phyloP scores from a whole-genome alignment of 2,329 filamentous ascomycete genomes.

The Ophiostoma perfectum region DNA sequence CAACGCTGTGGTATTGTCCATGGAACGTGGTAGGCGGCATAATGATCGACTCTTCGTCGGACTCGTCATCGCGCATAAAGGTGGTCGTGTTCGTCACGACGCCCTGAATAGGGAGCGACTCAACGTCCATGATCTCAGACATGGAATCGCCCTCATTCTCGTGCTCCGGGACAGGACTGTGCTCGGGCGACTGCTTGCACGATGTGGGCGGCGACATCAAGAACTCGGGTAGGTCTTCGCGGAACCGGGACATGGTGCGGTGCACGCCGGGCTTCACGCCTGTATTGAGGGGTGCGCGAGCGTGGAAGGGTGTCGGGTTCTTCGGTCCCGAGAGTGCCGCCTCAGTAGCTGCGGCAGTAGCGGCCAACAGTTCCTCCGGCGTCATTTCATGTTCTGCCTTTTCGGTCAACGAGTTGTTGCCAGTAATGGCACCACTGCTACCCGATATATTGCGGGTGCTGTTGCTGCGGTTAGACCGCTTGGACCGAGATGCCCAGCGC shows the following conservation, averaged over 20 bases:
- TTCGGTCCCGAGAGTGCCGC: not conserved
- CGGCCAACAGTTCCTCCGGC: not conserved
- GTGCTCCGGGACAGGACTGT: conserved; percentile 21
- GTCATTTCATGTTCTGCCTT: conserved; percentile 3
- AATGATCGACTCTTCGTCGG: conserved; percentile 29
- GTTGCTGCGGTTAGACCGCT: conserved; percentile 45
- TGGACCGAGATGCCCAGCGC: conserved; percentile 58
- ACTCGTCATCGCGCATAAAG: conserved; percentile 21
- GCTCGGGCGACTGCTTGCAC: conserved; percentile 45
- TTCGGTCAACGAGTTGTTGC: not conserved
- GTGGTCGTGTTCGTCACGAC: not conserved
- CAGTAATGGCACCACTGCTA: not conserved
- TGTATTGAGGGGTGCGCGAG: conserved; percentile 30
- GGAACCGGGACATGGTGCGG: conserved; percentile 83
- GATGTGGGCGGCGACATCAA: conserved; percentile 59
- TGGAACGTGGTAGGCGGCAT: conserved; percentile 17
- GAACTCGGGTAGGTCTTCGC: conserved; percentile 83
- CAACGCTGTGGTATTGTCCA: conserved; percentile 18
- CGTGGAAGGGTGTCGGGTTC: not conserved
- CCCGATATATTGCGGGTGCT: conserved; percentile 66
- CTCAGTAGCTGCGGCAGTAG: not conserved
- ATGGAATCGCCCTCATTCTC: conserved; percentile 7
- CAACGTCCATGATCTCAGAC: not conserved
- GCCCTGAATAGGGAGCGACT: conserved; percentile 8
- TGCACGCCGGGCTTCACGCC: conserved; percentile 42